phyloP scores from a whole-genome alignment of 176 grass and related monocot species.

The sorghum (Sorghum bicolor) region DNA sequence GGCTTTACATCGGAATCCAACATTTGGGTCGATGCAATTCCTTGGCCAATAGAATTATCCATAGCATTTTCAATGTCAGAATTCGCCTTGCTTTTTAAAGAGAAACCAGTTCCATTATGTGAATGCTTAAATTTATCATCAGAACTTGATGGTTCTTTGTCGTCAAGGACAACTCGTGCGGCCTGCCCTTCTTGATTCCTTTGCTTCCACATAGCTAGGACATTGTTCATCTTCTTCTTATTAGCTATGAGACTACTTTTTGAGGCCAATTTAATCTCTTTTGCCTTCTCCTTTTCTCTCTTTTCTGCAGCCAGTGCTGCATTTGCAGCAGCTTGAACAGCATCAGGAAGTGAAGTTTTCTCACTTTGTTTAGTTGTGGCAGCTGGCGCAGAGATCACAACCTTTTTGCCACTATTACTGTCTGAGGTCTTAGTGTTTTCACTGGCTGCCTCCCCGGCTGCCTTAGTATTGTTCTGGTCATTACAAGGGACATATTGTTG shows the following conservation, averaged over 20 bases:
- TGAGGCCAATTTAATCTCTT: constrained; percentile 90
- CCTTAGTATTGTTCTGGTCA: constrained; percentile 59
- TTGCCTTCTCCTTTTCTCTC: constrained; percentile 93
- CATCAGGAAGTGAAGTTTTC: constrained; percentile 76
- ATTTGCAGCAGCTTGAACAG: constrained; percentile 89
- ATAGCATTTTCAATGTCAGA: constrained; percentile 51
- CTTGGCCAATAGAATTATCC: constrained; percentile 53
- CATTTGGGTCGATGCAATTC: constrained; percentile 38
- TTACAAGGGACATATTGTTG: constrained; percentile 86
- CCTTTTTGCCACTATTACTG: constrained; percentile 60
- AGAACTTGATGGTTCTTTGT: constrained; percentile 53
- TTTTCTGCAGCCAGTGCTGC: constrained; percentile 96
- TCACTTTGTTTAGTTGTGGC: constrained; percentile 71
- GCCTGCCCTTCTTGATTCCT: constrained; percentile 89
- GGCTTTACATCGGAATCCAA: constrained; percentile 64
- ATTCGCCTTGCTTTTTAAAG: constrained; percentile 50
- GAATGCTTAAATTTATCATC: constrained; percentile 50
- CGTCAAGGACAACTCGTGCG: constrained; percentile 49
- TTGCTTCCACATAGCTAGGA: constrained; percentile 98
- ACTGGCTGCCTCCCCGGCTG: constrained; percentile 40
- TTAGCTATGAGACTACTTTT: constrained; percentile 87
- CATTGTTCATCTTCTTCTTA: constrained; percentile 99
- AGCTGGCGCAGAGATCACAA: constrained; percentile 95
- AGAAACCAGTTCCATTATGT: constrained; percentile 36
- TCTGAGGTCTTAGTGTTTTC: constrained; percentile 57